Evolutionary conservation across 495 filamentous ascomycete species (phyloP).

Genomic region (Letharia columbiana): DNA sequence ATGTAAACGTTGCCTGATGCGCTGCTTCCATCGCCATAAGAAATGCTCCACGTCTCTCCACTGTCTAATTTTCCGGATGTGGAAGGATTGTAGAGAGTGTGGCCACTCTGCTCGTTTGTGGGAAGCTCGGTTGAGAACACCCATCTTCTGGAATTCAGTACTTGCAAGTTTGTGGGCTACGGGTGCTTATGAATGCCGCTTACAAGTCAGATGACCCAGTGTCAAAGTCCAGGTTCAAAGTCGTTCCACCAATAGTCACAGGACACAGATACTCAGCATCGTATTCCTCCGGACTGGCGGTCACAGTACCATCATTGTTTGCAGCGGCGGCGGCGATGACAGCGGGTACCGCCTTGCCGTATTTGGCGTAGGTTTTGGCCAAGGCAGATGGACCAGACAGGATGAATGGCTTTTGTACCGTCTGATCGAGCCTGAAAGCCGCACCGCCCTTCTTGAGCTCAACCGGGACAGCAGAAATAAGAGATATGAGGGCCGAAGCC

Average conservation of each 20-base stretch:
- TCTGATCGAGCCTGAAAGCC: slow-evolving; percentile 39
- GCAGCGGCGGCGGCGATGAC: slow-evolving; percentile 38
- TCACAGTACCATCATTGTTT: slow-evolving; percentile 38
- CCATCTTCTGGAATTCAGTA: slow-evolving; percentile 32
- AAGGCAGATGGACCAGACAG: slow-evolving; percentile 37
- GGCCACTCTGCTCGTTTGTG: slow-evolving; percentile 42
- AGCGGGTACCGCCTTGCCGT: slow-evolving; percentile 34
- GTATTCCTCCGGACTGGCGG: slow-evolving; percentile 45
- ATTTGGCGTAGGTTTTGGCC: slow-evolving; percentile 39
- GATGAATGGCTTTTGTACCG: slow-evolving; percentile 29
- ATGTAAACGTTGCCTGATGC: slow-evolving; percentile 60
- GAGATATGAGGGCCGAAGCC: slow-evolving; percentile 17
- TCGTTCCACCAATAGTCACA: slow-evolving; percentile 55
- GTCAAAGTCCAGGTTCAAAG: slow-evolving; percentile 61
- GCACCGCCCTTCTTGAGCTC: slow-evolving; percentile 19
- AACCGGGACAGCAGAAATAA: slow-evolving; percentile 15
- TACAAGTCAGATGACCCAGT: slow-evolving; percentile 71
- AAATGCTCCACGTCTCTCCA: slow-evolving; percentile 55
- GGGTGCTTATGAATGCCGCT: slow-evolving; percentile 24
- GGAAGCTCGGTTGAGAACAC: slow-evolving; percentile 46
- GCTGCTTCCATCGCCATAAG: slow-evolving; percentile 62
- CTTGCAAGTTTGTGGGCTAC: neutral
- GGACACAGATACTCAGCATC: slow-evolving; percentile 61
- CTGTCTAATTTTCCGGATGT: slow-evolving; percentile 40
- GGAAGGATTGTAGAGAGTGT: slow-evolving; percentile 51